Base-by-base conservation (phyloP, 2,329 filamentous ascomycete genomes). In the Trichoderma sp. region DNA sequence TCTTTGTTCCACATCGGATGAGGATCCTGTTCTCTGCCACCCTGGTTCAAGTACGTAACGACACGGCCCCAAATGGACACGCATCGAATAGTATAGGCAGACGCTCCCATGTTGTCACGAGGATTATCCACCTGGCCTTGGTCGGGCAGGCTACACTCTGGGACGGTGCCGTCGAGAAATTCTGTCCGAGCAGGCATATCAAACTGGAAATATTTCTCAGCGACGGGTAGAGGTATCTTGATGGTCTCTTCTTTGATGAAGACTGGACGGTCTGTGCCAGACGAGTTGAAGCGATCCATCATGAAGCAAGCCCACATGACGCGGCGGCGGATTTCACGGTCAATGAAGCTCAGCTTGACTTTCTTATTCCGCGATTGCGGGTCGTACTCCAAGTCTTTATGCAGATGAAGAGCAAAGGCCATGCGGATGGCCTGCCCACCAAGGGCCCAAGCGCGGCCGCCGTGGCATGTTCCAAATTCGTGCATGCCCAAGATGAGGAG, bases 271-370 rank as follows among this genome's bases (percentile, higher is more conserved):
- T 97, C 94, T 2, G 93, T 96, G 2, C 95, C 94, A 1, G 94
- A 97, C 0, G 94, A 97, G 79, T 96, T 97, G 82, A 97, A 97
- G 0, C 94, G 89, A 77, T 99, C 95, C 94, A 98, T 97, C 67
- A 97, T 79, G 75, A 97, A 97, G 76, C 94, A 98, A 13, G 94
- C 92, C 95, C 95, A 99, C 94, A 99, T 98, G 2, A 93, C 95
- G 67, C 95, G 87, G 72, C 95, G 84, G 69, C 95, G 87, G 64
- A 98, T 97, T 77, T 99, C 95, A 32, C 93, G 90, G 77, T 98
- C 95, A 17, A 94, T 93, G 72, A 95, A 95, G 76, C 93, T 97
- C 63, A 95, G 85, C 70, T 90, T 87, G 2, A 85, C 84, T 13
- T 86, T 83, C 22, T 85, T 84, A 48, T 86, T 86, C n/a, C 84